phyloP scores from a whole-genome alignment of 306 rosid genomes.

The Medicago lupulina region DNA sequence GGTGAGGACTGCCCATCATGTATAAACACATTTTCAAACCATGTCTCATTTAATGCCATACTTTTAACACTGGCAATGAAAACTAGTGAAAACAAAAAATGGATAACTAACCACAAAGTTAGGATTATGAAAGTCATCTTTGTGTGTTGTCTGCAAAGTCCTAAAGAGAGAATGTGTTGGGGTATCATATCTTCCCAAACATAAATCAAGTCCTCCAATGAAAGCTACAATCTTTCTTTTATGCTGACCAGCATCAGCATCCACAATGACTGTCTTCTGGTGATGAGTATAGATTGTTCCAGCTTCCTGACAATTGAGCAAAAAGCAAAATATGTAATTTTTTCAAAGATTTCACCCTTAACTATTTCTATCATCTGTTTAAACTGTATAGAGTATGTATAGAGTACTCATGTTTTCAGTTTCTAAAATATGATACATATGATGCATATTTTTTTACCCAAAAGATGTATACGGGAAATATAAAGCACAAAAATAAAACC shows the following conservation, averaged over 20 bases:
- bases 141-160: conserved; percentile 70
- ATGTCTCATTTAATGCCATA: background rate
- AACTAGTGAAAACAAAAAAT: conserved; percentile 9
- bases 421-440: background rate
- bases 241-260: conserved; percentile 78
- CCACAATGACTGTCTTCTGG: conserved; percentile 94
- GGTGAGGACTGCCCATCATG: background rate
- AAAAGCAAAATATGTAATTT: background rate
- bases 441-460: background rate
- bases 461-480: too few species aligned
- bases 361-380: too few species aligned
- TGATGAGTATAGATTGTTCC: conserved; percentile 91
- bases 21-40: background rate
- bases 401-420: background rate
- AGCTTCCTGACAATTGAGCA: conserved; percentile 66
- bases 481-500: too few species aligned
- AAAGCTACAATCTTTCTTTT: conserved; percentile 80
- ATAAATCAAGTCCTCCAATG: conserved; percentile 93
- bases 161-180: conserved; percentile 71
- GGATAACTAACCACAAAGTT: conserved; percentile 61
- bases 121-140: conserved; percentile 81
- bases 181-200: conserved; percentile 83
- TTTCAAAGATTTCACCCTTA: too few species aligned
- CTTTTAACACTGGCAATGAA: background rate
- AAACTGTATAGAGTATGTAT: background rate